Percentiles rank a stretch among this genome's conserved stretches.
These are phyloP conservation scores for Saccharomycopsis capsularis DNA, from an alignment of 805 yeast species.

Conservation along the genomic window DNA sequence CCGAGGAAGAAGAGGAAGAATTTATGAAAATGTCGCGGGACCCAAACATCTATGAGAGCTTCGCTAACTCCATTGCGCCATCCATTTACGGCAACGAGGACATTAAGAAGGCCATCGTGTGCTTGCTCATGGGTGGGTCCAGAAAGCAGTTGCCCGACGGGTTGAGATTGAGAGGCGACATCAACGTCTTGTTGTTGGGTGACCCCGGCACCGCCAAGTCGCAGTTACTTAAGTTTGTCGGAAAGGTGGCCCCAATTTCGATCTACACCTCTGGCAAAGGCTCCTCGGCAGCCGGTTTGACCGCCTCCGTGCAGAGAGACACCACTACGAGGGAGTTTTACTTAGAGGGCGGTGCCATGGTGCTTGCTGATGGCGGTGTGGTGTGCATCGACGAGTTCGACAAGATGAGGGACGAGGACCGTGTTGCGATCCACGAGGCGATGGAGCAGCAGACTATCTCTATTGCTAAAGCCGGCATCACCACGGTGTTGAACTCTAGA, in stretches of 20 bases:
- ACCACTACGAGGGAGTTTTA: constrained; percentile 82
- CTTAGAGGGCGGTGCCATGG: constrained; percentile 99
- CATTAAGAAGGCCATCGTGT: constrained; percentile 88
- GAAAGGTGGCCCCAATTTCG: constrained; percentile 88
- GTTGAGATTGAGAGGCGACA: constrained; percentile 94
- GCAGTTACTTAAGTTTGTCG: constrained; percentile 89
- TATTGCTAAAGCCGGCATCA: constrained; percentile 98
- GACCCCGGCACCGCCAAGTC: constrained; percentile 99
- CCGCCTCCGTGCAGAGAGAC: constrained; percentile 96
- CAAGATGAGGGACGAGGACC: constrained; percentile 97
- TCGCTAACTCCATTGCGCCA: constrained; percentile 88
- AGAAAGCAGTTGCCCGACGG: constrained; percentile 91
- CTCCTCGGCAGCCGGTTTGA: constrained; percentile 98
- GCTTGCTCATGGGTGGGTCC: constrained; percentile 90
- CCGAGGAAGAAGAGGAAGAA: constrained; percentile 93
- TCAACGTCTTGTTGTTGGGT: constrained; percentile 86
- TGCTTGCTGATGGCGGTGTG: constrained; percentile 98
- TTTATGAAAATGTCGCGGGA: constrained; percentile 72
- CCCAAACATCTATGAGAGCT: constrained; percentile 80
- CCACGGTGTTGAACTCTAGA: constrained; percentile 92
- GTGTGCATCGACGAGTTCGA: constrained; percentile 99
- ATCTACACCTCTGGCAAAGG: constrained; percentile 98
- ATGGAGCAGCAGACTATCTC: constrained; percentile 99
- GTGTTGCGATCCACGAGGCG: constrained; percentile 98
- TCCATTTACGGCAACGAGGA: constrained; percentile 92